Evolutionary conservation across 164 flowering plant species (phyloP), one percentile per base, ranked within the genome.

Genomic region (Amborella trichopoda): DNA sequence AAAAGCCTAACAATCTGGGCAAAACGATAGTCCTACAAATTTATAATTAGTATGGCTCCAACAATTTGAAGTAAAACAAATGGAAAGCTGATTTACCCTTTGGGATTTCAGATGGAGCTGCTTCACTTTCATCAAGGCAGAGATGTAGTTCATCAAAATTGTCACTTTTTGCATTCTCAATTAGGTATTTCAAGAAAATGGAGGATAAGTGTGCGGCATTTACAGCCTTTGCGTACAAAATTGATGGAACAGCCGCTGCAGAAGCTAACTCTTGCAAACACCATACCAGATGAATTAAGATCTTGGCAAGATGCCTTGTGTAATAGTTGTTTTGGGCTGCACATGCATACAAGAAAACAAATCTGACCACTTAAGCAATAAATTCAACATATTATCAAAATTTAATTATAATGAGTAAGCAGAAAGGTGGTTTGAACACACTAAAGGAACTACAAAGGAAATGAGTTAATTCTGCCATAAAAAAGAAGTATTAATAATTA

Each of bases 291-390:
- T 87, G 93, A 54, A 87, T 75, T 70, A 91, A 68, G 50, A 84
- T 61, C 72, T 87, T 91, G 16, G 84, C 77, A 52, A 91, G 93
- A 65, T 91, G 99, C 72, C 90, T 80, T 20, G 99, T 82, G 50
- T 48, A 41, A 49, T 63, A 60, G 48, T 81, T 91, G 69, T 80
- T 91, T 61, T 67, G 73, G 12, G 65, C 96, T 91, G 88, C 74
- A 73, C 20, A 64, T 32, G 44, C 25, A 62, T 26, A 30, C 55
- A 19, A 53, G 18, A 23, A 34, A 5, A 6, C 10, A 37, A 37
- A 2, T 30, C 11, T 30, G 34, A 30, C 14, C 34, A 30, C 9
- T 30, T 14, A 30, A 32, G 11, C 36, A 32, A 32, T 32, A 32
- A 10, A 32, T 32, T 32, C 36, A 32, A 32, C 36, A 32, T 10